Base-by-base conservation (phyloP, 441 rosid species). In the Pelargonium myrrhifolium region DNA sequence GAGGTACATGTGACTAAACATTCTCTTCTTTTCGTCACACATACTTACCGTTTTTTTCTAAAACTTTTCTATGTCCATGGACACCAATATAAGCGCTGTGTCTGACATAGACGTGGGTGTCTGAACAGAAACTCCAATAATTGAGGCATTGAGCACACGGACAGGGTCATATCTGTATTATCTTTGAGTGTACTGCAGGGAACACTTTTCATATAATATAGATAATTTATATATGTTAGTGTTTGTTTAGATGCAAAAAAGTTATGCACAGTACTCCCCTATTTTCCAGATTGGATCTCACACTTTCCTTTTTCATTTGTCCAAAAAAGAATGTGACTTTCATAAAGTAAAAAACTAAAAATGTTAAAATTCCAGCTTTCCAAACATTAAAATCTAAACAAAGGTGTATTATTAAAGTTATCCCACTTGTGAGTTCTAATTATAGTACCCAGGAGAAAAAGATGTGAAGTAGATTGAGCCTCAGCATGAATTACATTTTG, bases 1-100 rank as follows among this genome's bases (percentile, higher is more conserved):
- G 90, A 92, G 98, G 98, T 95, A 85, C 53, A 62, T 53, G 49
- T 67, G 65, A 40, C 21, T 22, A 49, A 45, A 14, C 28, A 49
- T 65, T 11, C 5, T 65, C 26, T 65, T 31, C 39, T 65, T 65
- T 14, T 45, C 9, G 6, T 10, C 28, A 65, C 15, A 20, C n/a
- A 24, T 49, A 28, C 45, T 62, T 37, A 17, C 37, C 9, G 40
- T n/a, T 49, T 56, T 31, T 70, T 28, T 40, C 35, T 7, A n/a
- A n/a, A 43, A 10, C 49, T 43, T 15, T 20, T 45, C 21, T 20
- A 39, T 64, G 49, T 42, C 20, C 22, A 10, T 45, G 37, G 18
- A 39, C 31, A 28, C 39, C 40, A 11, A 28, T 26, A 31, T 28
- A 61, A 61, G 64, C 21, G 15, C 64, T 37, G n/a, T 55, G 22